A percentile compares a stretch with the other conserved stretches of the same genome.
phyloP scores from a whole-genome alignment of 352 stramenopile genomes.

The Phytophthora lateralis region DNA sequence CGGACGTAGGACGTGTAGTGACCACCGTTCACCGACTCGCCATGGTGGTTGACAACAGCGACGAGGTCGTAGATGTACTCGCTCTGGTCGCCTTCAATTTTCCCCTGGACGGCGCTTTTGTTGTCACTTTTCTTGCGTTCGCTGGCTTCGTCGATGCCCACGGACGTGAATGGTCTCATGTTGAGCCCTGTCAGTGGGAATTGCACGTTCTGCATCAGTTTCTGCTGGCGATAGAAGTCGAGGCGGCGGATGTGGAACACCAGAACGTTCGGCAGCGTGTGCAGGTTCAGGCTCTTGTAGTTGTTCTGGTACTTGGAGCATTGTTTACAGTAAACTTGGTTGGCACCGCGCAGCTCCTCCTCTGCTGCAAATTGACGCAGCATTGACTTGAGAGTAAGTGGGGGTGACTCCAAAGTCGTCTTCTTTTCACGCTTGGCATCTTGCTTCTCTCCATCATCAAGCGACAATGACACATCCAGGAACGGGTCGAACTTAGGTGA shows the following conservation, averaged over 20 bases:
- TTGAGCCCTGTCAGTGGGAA: conserved; percentile 56
- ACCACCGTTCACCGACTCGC: conserved; percentile 65
- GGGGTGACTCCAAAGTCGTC: not conserved
- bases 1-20: conserved; percentile 74
- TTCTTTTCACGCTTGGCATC: not conserved
- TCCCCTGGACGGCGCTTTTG: conserved; percentile 10
- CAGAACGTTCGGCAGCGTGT: conserved; percentile 69
- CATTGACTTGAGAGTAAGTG: conserved; percentile 43
- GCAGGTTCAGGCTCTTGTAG: conserved; percentile 66
- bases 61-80: conserved; percentile 68
- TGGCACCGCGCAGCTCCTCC: conserved; percentile 57
- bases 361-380: conserved; percentile 55
- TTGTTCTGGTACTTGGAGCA: conserved; percentile 65
- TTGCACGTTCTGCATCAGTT: conserved; percentile 49
- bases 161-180: conserved; percentile 44
- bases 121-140: conserved; percentile 20
- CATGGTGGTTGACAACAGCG: conserved; percentile 71
- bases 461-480: conserved; percentile 70
- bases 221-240: conserved; percentile 70
- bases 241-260: conserved; percentile 81
- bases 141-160: conserved; percentile 24
- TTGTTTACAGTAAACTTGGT: conserved; percentile 67
- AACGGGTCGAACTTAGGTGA: conserved; percentile 76
- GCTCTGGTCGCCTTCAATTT: conserved; percentile 16
- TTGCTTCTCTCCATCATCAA: conserved; percentile 34